These are phyloP conservation scores for Magnusiomyces suaveolens DNA, from an alignment of 1,139 yeast genomes.

Conservation along the genomic window DNA sequence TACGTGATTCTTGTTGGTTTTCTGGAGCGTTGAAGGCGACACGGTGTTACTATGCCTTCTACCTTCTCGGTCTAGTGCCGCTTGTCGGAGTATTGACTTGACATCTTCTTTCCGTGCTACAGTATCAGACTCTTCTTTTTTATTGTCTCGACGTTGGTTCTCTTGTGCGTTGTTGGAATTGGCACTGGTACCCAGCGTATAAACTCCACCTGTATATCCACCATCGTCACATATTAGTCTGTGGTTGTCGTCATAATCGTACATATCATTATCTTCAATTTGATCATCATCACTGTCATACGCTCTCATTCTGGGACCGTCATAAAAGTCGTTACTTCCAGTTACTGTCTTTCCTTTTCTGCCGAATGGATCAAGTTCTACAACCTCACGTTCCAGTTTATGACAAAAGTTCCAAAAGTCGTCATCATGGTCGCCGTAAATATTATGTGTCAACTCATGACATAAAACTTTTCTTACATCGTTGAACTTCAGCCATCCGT, in stretches of 20 bases:
- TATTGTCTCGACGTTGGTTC: conserved; percentile 6
- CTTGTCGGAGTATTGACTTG: conserved; percentile 20
- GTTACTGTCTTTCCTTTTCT: conserved; percentile 17
- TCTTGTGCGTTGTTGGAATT: background rate
- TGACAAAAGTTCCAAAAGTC: conserved; percentile 33
- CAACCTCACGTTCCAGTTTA: conserved; percentile 30
- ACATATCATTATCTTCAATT: conserved; percentile 17
- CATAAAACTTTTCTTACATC: conserved; percentile 32
- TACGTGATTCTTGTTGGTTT: no score
- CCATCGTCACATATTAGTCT: conserved; percentile 19
- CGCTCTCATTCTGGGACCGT: conserved; percentile 19
- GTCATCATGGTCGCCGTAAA: conserved; percentile 31
- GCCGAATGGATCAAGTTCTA: conserved; percentile 29
- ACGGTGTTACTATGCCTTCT: conserved; percentile 2
- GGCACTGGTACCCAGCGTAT: conserved; percentile 18
- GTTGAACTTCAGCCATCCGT: conserved; percentile 33
- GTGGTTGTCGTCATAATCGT: conserved; percentile 10
- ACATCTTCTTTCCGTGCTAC: conserved; percentile 13
- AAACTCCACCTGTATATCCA: conserved; percentile 25
- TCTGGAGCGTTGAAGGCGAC: no score
- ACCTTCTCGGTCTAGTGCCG: conserved; percentile 21
- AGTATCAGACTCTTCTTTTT: conserved; percentile 3
- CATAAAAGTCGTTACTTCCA: conserved; percentile 18
- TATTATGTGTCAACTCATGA: conserved; percentile 37
- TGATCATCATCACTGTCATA: conserved; percentile 16